These are phyloP conservation scores for Magnaporthiopsis rhizophila DNA, from an alignment of 2,329 filamentous ascomycete species.

Conservation along the genomic window DNA sequence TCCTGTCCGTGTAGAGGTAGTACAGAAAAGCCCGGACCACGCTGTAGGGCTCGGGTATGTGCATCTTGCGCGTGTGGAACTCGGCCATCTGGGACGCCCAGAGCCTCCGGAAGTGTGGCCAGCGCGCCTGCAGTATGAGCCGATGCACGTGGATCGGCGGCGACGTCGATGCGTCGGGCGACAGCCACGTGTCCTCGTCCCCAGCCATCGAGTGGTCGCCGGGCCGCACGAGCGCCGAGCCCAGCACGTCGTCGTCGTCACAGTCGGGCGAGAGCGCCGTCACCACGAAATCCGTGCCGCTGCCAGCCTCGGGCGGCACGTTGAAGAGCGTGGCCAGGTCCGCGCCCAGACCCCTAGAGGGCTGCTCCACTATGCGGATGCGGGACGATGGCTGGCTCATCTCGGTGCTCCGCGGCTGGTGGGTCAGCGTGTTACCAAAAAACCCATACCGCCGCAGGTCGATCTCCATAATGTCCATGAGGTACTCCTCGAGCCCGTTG, in stretches of 20 bases:
- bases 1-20: slow-evolving; percentile 94
- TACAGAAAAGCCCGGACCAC: slow-evolving; percentile 93
- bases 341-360: slow-evolving; percentile 64
- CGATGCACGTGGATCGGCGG: slow-evolving; percentile 89
- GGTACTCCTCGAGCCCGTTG: slow-evolving; percentile 76
- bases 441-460: slow-evolving; percentile 89
- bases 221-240: slow-evolving; percentile 39
- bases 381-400: slow-evolving; percentile 37
- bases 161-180: slow-evolving; percentile 59
- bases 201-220: slow-evolving; percentile 27
- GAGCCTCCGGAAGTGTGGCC: slow-evolving; percentile 91
- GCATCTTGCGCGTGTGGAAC: slow-evolving; percentile 94
- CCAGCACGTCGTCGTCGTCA: slow-evolving; percentile 58
- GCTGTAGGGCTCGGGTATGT: slow-evolving; percentile 92
- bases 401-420: slow-evolving; percentile 41
- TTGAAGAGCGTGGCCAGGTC: slow-evolving; percentile 87
- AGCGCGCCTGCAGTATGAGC: slow-evolving; percentile 86
- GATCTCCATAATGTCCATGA: slow-evolving; percentile 90
- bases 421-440: slow-evolving; percentile 65
- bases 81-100: slow-evolving; percentile 95
- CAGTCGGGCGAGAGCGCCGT: slow-evolving; percentile 78
- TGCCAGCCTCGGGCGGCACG: slow-evolving; percentile 72
- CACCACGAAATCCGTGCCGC: slow-evolving; percentile 83
- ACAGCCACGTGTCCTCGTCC: slow-evolving; percentile 46
- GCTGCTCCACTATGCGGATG: slow-evolving; percentile 39